Evolutionary conservation across 2,329 filamentous ascomycete genomes (phyloP), one percentile per base, ranked within the genome.

Genomic region (Neoascochyta sp.): DNA sequence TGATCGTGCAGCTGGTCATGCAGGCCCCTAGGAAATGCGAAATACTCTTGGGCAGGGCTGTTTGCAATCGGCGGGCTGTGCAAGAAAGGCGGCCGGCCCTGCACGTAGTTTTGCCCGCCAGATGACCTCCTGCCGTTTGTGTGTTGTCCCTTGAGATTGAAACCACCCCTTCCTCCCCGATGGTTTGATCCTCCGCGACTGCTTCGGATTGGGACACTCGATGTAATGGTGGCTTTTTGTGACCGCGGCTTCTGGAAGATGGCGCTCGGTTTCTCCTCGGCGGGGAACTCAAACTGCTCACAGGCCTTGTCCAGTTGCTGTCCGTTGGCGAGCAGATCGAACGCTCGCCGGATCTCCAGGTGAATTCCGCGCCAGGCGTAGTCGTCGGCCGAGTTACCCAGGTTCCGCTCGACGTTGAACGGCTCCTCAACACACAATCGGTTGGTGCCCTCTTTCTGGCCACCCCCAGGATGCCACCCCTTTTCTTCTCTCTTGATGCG

Each of bases 381-480:
- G 58, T 95, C 89, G 57, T 98, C 92, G 7, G 88, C 92, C 2
- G 92, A 96, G 52, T 98, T 98, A 22, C 89, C 92, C 24, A 98
- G 71, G 59, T 98, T 98, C 22, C 92, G 79, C 19, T 75, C 74
- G 4, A 75, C 83, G 52, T 95, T 98, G 71, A 98, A 98, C 0
- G 92, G 92, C 61, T 98, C 92, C 59, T 98, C 92, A 8, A 98
- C 86, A 58, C 90, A 95, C 17, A 98, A 74, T 41, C 84, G 80
- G 52, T 94, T 92, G 53, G 64, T 59, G 10, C 65, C 67, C 36
- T 72, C 69, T 50, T 71, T 71, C 23, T 59, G 54, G 14, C 64
- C 60, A 33, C 65, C 63, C 24, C 52, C 73, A 28, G 84, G 73
- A 53, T 89, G 79, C 92, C 92, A 96, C 15, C 81, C 81, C 69